Evolutionary conservation across 139 green algal species (phyloP).

Genomic region (Haematococcus lacustris): DNA sequence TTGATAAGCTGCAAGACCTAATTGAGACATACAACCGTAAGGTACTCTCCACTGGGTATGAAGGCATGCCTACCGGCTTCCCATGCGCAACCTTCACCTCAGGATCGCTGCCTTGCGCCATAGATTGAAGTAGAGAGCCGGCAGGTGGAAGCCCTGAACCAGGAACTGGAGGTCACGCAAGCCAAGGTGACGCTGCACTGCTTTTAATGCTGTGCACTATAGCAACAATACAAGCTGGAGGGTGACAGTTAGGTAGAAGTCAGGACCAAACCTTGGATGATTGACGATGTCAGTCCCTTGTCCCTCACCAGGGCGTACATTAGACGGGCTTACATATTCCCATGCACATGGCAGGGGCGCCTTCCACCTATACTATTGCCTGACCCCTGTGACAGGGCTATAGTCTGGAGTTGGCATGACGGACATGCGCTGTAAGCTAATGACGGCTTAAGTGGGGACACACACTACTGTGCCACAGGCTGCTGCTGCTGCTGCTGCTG

Average conservation of each 20-base stretch:
- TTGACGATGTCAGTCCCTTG: neutral
- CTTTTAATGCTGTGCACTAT: too few relatives aligned
- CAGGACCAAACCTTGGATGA: too few relatives aligned
- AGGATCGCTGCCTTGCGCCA: neutral
- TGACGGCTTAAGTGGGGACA: too few relatives aligned
- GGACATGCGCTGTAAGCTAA: neutral
- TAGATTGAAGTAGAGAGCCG: slow-evolving; percentile 35
- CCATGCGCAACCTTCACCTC: neutral
- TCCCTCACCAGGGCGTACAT: too few relatives aligned
- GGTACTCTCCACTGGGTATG: slow-evolving; percentile 1
- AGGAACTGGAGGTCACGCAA: slow-evolving; percentile 33
- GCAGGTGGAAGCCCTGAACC: slow-evolving; percentile 26
- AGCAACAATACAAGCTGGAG: too few relatives aligned
- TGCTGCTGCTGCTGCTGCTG: too few relatives aligned
- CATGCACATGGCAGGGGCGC: too few relatives aligned
- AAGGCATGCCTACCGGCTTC: neutral
- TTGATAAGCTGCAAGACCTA: slow-evolving; percentile 28
- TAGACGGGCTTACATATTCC: too few relatives aligned
- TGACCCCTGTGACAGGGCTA: too few relatives aligned
- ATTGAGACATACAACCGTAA: slow-evolving; percentile 33
- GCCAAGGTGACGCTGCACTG: slow-evolving; percentile 32
- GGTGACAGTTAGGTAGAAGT: neutral
- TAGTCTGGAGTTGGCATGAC: too few relatives aligned
- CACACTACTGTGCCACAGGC: too few relatives aligned
- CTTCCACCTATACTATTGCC: too few relatives aligned